phyloP scores from a whole-genome alignment of 2,329 filamentous ascomycete species.

The Cercospora canescens region DNA sequence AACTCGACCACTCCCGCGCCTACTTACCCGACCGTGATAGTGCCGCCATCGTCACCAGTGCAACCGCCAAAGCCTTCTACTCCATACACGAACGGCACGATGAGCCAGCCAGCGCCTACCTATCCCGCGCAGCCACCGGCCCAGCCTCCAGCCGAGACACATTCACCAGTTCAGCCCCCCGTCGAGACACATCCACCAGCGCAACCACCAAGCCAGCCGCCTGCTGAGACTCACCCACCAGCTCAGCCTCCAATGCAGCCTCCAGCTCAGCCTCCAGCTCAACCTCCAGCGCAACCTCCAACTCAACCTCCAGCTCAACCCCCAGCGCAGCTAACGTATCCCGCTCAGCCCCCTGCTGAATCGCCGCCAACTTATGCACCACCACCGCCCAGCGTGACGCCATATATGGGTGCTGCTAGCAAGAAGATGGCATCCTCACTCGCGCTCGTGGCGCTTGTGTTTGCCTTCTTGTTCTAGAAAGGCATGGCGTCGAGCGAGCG shows the following conservation, averaged over 20 bases:
- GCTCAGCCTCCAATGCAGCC: neutral
- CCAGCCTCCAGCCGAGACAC: neutral
- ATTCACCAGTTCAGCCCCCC: neutral
- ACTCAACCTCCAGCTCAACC: neutral
- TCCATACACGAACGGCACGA: conserved; percentile 1
- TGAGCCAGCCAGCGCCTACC: neutral
- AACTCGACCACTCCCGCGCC: neutral
- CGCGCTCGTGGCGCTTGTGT: conserved; percentile 7
- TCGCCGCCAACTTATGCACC: neutral
- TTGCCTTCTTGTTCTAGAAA: conserved; percentile 11
- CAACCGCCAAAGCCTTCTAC: neutral
- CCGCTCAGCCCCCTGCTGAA: neutral
- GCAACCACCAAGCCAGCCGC: neutral
- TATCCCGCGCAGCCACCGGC: conserved; percentile 1
- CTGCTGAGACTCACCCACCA: neutral
- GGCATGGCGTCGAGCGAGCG: neutral
- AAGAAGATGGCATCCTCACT: conserved; percentile 10
- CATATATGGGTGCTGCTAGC: conserved; percentile 6
- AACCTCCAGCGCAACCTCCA: neutral
- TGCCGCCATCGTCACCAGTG: neutral
- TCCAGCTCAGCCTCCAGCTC: neutral
- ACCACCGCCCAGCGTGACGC: neutral
- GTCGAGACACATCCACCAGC: conserved; percentile 1
- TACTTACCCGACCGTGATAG: neutral
- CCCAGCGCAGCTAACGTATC: neutral